Evolutionary conservation across 176 grass and related monocot species (phyloP), one percentile per base, ranked within the genome.

Genomic region (Cocos nucifera): DNA sequence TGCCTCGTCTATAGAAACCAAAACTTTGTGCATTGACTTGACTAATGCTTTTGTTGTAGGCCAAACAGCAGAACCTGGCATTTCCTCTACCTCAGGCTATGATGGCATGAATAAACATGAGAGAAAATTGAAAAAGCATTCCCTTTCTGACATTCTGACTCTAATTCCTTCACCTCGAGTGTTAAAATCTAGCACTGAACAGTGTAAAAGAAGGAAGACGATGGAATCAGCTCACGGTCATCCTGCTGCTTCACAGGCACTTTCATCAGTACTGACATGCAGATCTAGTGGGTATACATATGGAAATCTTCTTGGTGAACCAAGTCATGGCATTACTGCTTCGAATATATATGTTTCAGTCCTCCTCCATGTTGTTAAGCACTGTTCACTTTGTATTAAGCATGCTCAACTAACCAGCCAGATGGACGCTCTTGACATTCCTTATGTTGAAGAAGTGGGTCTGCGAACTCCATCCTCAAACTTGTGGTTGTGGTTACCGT

Each of bases 341-440:
- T 56, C 53, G 66, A 92, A 82, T 75, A 66, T 58, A 8, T 99
- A 89, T 78, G 80, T 80, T 66, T 93, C 76, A 24, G 75, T 99
- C 63, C 85, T 99, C 64, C 64, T 99, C 10, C 82, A 89, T 85
- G 85, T 89, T 67, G 74, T 93, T 63, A 83, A 82, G 23, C 88
- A 99, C 23, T 93, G 79, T 72, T 93, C 82, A 5, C 59, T 93
- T 19, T 93, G 82, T 78, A 86, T 99, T 70, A 99, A 99, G 70
- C 88, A 93, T 85, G 85, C 94, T 27, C 94, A 99, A 64, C 65
- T 99, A 63, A 99, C 94, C 54, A 81, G 84, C 49, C 94, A 99
- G 74, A 93, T 99, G 94, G 85, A 89, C 76, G 77, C 79, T 28
- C 78, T 92, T 64, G 64, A 74, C 7, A 99, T 99, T 83, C 73